Conservation (phyloP, 176 grass and related monocot genomes). For the Oryza punctata region DNA sequence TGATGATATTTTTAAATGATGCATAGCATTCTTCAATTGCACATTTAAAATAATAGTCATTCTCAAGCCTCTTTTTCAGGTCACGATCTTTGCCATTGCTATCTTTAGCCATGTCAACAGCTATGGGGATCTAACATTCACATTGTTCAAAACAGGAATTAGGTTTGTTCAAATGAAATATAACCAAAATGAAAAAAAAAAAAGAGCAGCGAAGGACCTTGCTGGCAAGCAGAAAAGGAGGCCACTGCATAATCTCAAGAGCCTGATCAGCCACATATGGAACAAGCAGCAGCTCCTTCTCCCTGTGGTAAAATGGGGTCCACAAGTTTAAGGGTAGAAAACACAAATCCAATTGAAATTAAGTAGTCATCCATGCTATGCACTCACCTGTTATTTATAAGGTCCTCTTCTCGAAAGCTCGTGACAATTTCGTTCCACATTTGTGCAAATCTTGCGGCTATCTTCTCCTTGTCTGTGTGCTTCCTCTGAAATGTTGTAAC, state of each 20-base stretch:
- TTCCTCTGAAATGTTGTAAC: constrained; percentile 45
- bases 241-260: constrained; percentile 83
- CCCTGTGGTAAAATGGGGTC: constrained; percentile 49
- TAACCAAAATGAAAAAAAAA: constrained; percentile 28
- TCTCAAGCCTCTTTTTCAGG: constrained; percentile 70
- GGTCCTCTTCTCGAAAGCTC: constrained; percentile 90
- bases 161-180: constrained; percentile 5
- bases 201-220: constrained; percentile 55
- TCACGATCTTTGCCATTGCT: constrained; percentile 69
- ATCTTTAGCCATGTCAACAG: constrained; percentile 95
- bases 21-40: constrained; percentile 87
- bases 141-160: constrained; percentile 27
- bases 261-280: constrained; percentile 81
- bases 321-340: constrained; percentile 8
- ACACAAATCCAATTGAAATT: constrained; percentile 21
- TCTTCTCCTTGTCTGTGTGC: constrained; percentile 52
- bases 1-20: constrained; percentile 82
- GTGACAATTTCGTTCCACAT: constrained; percentile 94
- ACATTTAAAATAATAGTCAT: constrained; percentile 79
- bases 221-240: constrained; percentile 95
- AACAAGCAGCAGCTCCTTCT: constrained; percentile 91
- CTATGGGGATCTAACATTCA: constrained; percentile 80
- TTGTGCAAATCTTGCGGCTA: constrained; percentile 91
- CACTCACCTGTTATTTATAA: constrained; percentile 79
- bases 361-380: constrained; percentile 8